Base-by-base conservation (phyloP, 306 rosid genomes). In the Alnus rubra region DNA sequence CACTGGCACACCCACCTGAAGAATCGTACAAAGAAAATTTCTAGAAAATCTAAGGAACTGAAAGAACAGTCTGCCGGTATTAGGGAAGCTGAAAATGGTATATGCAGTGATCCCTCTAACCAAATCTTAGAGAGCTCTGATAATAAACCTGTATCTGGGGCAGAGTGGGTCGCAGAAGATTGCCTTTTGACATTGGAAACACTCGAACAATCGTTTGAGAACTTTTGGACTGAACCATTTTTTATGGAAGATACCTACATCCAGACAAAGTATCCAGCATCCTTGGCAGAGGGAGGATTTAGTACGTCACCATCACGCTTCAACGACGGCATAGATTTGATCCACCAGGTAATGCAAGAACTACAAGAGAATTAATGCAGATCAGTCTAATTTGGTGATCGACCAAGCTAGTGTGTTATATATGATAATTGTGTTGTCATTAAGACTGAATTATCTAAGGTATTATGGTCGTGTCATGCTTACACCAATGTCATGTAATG, bases 221-320 rank as follows among this genome's bases (percentile, higher is more conserved):
- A 79, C 74, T 88, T 93, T 64, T 91, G 97, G 98, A 84, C 87
- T 0, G 84, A 87, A 53, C 94, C 92, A 6, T 93, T 89, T 74
- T 45, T 89, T 42, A 71, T 65, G 35, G 97, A 90, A 30, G 50
- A 76, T 23, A 67, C 71, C 5, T 58, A 71, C 3, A 23, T 1
- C 78, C 31, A 68, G 12, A 71, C 74, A 75, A 13, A 18, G 8
- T 73, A 70, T 71, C 69, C 68, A 49, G 2, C 68, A 6, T 44
- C 42, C 33, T 51, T 37, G 15, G 48, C 1, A 13, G 79, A 82
- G 65, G 18, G 19, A 15, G 89, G 74, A 3, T 79, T 49, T 42
- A 42, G 45, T 42, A 5, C 5, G 5, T 42, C 45, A 42, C 7
- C 45, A 42, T 5, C 45, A 5, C 5, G 45, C 45, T 42, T 42